phyloP scores from a whole-genome alignment of 139 green algal species.

The Ulvella scutata region DNA sequence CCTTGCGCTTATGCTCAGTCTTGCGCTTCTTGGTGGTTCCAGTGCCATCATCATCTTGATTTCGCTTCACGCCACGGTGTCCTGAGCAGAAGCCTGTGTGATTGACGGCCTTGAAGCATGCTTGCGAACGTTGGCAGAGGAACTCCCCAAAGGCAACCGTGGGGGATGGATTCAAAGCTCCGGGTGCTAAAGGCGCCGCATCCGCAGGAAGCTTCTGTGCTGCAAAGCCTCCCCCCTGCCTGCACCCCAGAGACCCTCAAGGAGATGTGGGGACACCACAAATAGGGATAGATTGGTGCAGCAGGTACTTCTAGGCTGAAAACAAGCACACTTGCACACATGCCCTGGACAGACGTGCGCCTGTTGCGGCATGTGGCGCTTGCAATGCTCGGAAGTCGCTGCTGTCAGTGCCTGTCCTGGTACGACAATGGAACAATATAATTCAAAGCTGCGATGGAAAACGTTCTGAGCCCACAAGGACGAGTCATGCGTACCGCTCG shows the following conservation, averaged over 20 bases:
- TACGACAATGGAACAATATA: too few species aligned
- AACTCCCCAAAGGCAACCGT: neutral
- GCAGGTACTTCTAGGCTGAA: too few species aligned
- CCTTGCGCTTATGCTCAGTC: neutral
- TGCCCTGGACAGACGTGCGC: too few species aligned
- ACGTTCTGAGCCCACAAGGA: too few species aligned
- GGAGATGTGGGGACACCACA: neutral
- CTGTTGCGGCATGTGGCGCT: too few species aligned
- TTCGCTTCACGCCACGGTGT: neutral
- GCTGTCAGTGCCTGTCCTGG: too few species aligned
- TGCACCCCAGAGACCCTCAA: neutral
- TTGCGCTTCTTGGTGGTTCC: neutral
- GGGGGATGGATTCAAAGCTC: neutral
- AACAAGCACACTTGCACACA: too few species aligned
- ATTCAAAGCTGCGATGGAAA: too few species aligned
- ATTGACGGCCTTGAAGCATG: neutral
- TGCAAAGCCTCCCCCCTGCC: neutral
- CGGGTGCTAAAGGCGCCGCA: neutral
- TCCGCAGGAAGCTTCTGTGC: neutral
- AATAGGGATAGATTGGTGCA: too few species aligned
- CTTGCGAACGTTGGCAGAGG: neutral
- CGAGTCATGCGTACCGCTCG: neutral
- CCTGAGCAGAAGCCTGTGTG: neutral
- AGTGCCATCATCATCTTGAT: neutral
- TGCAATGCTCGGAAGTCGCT: too few species aligned